Base-by-base conservation (phyloP, 352 stramenopile genomes). In the Phytopythium vexans region DNA sequence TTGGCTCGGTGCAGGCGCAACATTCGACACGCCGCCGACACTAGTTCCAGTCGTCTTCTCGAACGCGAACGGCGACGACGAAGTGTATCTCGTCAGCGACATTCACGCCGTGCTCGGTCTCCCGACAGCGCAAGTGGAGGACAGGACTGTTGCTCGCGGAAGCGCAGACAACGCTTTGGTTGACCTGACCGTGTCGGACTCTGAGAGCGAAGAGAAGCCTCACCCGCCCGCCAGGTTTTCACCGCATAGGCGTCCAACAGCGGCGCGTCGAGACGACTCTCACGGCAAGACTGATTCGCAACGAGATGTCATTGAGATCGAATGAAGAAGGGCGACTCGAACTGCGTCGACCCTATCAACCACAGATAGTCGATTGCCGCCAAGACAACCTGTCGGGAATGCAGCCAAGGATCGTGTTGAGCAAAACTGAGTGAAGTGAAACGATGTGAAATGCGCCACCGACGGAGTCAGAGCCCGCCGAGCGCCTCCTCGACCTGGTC, bases 401-500 rank as follows among this genome's bases (percentile, higher is more conserved):
- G 21, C 21, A 27, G 2, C 21, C 21, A 27, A 27, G 21, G 21
- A 27, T 10, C 36, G 15, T 21, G 41, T 35, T 33, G n/a, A n/a
- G n/a, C 41, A 8, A 34, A 33, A 31, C 4, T 47, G 15, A 32
- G 41, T 15, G 15, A 47, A 42, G 14, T n/a, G 16, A 9, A n/a
- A 5, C 1, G 7, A 14, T 12, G 38, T 42, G 6, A 12, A 42
- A 31, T 41, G 39, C 40, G 7, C 5, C 15, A 1, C 8, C 4
- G 36, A 31, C 3, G 14, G 10, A 55, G 38, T 68, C 65, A 80
- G 27, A 77, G 40, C 14, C 41, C 77, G 75, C 87, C 86, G 72
- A 92, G 66, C 51, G 70, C 82, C 31, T 89, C 79, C 51, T 90
- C 77, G 58, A 91, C 74, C 52, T 86, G 86, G 59, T 92, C 80